Conservation (phyloP, 108 stramenopile genomes). For the Nitzschia palea region DNA sequence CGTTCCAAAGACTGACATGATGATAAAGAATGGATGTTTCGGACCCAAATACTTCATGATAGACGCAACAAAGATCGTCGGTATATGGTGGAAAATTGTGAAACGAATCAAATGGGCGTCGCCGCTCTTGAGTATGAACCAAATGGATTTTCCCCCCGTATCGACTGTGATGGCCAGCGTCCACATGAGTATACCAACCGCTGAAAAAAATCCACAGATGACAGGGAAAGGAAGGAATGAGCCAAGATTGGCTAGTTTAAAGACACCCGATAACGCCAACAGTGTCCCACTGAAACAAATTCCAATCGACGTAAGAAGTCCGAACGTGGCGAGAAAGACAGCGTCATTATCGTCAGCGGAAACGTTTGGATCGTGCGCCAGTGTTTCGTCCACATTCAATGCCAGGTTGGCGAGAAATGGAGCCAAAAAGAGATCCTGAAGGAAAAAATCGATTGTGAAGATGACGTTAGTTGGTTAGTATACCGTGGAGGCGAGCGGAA, state of each 20-base stretch:
- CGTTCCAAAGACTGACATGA: slow-evolving; percentile 42
- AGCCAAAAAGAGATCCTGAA: slow-evolving; percentile 67
- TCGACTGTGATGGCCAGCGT: slow-evolving; percentile 61
- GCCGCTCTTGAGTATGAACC: slow-evolving; percentile 36
- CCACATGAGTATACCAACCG: slow-evolving; percentile 70
- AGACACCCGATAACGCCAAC: slow-evolving; percentile 48
- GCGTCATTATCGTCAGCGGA: slow-evolving; percentile 16
- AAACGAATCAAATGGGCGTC: slow-evolving; percentile 21
- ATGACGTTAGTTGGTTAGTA: no score
- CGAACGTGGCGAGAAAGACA: slow-evolving; percentile 62
- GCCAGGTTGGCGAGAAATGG: slow-evolving; percentile 72
- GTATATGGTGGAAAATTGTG: slow-evolving; percentile 45
- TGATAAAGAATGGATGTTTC: slow-evolving; percentile 51
- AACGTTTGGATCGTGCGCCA: slow-evolving; percentile 2
- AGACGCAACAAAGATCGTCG: slow-evolving; percentile 48
- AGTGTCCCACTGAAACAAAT: slow-evolving; percentile 45
- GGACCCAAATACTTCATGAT: slow-evolving; percentile 58
- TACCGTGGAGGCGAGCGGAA: no score
- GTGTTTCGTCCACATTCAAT: slow-evolving; percentile 42
- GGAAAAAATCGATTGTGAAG: no score
- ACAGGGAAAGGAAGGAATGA: slow-evolving; percentile 67
- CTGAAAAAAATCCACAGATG: slow-evolving; percentile 77
- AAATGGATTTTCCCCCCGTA: slow-evolving; percentile 35
- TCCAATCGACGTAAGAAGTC: slow-evolving; percentile 51
- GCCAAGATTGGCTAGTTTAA: slow-evolving; percentile 68